Evolutionary conservation across 371 early-diverging fungal genomes (phyloP), one percentile per base, ranked within the genome.

Genomic region (Rhizopus arrhizus): DNA sequence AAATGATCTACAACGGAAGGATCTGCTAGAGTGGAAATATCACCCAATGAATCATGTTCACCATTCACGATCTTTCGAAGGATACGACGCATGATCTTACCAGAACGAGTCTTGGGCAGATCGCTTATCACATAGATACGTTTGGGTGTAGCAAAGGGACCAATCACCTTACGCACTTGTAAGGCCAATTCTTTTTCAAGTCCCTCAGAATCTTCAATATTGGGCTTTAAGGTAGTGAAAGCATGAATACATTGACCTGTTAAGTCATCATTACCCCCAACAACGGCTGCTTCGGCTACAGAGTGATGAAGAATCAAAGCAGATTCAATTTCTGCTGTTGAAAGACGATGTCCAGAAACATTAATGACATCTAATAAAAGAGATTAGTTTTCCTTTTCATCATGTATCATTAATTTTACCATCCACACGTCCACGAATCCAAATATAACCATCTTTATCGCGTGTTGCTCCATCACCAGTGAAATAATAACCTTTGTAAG

Each of bases 81-180:
- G 56, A 98, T 89, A 61, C 99, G 87, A 40, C 95, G 85, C 88
- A 96, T 93, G 67, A 99, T 93, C 77, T 99, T 99, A 45, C 99
- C 99, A n/a, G 91, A 92, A 10, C 98, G 87, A 8, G 99, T 99
- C 81, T 99, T 98, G 62, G 99, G 99, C 57, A 99, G 77, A 64
- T 95, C 97, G 13, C 81, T 80, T 9, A 91, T 88, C 52, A 97
- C 65, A 56, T 94, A 81, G 49, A 99, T 84, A 41, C 82, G 75
- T 69, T 95, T 95, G 15, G 98, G 96, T 4, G 91, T 84, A 15
- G 97, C 96, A 69, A 99, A 93, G n/a, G 96, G 93, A 2, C 97
- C 96, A 72, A 99, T 97, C 57, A 86, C 88, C 49, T 85, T 85
- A 51, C 97, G 87, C 7, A 99, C 90, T 48, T 91, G 90, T 33